Percentiles rank a stretch among this genome's conserved stretches.
These are phyloP conservation scores for Besnoitia besnoiti DNA, from an alignment of 169 alveolate species.

Conservation along the genomic window DNA sequence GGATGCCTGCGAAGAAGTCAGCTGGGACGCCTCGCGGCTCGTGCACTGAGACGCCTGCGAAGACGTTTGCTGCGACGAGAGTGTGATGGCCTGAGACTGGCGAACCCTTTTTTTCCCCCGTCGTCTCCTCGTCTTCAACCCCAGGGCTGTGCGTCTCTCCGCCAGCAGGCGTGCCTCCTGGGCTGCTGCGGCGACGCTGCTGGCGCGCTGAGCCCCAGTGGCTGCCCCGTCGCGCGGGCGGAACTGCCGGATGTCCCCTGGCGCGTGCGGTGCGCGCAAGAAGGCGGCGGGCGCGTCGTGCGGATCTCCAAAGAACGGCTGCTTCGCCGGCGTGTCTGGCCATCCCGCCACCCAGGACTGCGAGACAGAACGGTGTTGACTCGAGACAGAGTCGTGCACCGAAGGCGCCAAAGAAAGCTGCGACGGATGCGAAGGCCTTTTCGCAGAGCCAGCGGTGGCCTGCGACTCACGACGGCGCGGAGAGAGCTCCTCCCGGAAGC, in stretches of 20 bases:
- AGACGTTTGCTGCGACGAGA: not conserved
- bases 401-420: not conserved
- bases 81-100: not conserved
- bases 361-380: not conserved
- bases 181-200: not conserved
- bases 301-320: constrained; percentile 28
- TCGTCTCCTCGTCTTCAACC: not conserved
- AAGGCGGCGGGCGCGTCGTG: not conserved
- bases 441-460: not conserved
- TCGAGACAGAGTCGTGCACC: not conserved
- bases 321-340: constrained; percentile 21
- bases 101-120: not conserved
- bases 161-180: not conserved
- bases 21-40: not conserved
- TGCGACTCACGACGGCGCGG: not conserved
- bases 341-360: not conserved
- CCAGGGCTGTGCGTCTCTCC: not conserved
- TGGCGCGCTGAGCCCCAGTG: not conserved
- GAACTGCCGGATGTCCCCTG: not conserved
- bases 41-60: not conserved
- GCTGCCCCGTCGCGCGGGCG: not conserved
- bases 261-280: not conserved
- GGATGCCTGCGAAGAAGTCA: not conserved
- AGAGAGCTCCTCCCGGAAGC: not conserved
- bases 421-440: not conserved